Percentiles rank a stretch among this genome's conserved stretches.
Conservation (phyloP, 1,284 basidiomycete species). For the Inonotus obliquus region DNA sequence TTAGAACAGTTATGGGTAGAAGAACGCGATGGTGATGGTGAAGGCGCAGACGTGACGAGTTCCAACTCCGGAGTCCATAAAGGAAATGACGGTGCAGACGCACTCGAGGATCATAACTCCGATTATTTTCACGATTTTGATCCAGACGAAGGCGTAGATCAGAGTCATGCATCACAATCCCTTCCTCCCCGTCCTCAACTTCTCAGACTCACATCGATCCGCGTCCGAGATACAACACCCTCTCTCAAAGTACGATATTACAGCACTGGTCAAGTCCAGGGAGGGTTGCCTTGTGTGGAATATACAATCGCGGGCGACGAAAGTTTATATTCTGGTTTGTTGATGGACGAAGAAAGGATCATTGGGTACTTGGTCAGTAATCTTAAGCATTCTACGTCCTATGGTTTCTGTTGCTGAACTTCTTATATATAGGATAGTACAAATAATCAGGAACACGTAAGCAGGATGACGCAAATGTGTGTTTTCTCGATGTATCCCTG, state of each 20-base stretch:
- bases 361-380: constrained; percentile 10
- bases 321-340: not conserved
- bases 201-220: not conserved
- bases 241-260: not conserved
- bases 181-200: not conserved
- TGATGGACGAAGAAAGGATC: constrained; percentile 15
- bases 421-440: not conserved
- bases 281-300: constrained; percentile 8
- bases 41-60: too few relatives aligned
- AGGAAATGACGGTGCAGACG: not conserved
- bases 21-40: too few relatives aligned
- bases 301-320: not conserved
- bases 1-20: too few relatives aligned
- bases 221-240: not conserved
- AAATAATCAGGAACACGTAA: not conserved
- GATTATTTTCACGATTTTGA: too few relatives aligned
- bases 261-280: not conserved
- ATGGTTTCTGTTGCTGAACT: not conserved
- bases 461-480: not conserved
- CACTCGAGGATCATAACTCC: too few relatives aligned
- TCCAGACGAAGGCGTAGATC: too few relatives aligned
- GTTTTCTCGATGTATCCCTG: constrained; percentile 14
- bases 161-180: not conserved
- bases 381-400: too few relatives aligned
- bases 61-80: not conserved